Evolutionary conservation across 345 rosid species (phyloP), one percentile per base, ranked within the genome.

Genomic region (Microcos paniculata): DNA sequence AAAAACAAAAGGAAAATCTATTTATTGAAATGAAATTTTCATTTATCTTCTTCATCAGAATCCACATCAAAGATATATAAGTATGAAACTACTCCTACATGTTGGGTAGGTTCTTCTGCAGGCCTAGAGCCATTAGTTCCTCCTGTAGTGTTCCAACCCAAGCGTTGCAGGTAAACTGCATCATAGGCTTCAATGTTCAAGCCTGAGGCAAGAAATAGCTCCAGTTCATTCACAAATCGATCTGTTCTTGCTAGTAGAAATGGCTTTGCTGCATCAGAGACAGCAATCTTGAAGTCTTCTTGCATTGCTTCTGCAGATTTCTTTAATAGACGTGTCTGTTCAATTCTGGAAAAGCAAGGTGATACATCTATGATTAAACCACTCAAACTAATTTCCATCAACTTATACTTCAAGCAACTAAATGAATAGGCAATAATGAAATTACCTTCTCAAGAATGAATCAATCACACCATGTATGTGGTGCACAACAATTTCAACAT

Each of bases 131-230:
- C 75, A 14, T 23, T 45, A 18, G 73, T 79, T 38, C 40, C 83
- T 71, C 77, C 74, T 26, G 79, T 78, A 42, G 70, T 30, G 75
- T 82, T 86, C 90, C 80, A 72, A 38, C 85, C 87, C 52, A 91
- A 65, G 10, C 78, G 78, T 70, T 78, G 88, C 77, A 65, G 76
- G 69, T 88, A 93, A 35, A 90, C 86, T 26, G 82, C 85, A 81
- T 92, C 99, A 26, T 88, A 96, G 21, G 97, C 97, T 68, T 88
- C 92, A 3, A 82, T 63, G 80, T 82, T 93, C 73, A 92, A 82
- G 4, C 95, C 96, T 0, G 96, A 86, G 53, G 90, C 97, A 10
- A 92, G 94, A 85, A 92, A 96, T 11, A 92, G 75, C 71, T 90
- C 94, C 53, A 91, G 15, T 78, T 92, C 97, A 0, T 82, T 59